Base-by-base conservation (phyloP, 2,329 filamentous ascomycete species). In the Pseudogymnoascus sp. region DNA sequence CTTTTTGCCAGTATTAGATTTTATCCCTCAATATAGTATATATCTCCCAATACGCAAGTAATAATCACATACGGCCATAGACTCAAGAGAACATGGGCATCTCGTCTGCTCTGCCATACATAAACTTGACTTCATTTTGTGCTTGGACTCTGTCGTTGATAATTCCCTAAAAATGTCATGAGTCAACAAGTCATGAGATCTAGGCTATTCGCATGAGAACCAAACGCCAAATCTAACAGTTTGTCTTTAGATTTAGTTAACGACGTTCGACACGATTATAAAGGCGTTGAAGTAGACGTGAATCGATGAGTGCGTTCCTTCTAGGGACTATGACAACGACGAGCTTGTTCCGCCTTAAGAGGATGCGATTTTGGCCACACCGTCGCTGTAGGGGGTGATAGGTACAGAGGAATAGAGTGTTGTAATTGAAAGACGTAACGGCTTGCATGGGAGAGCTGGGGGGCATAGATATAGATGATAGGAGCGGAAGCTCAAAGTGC, bases 261-360 rank as follows among this genome's bases (percentile, higher is more conserved):
- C 60, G 60, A 64, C 60, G 64, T 39, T 65, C 45, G 58, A 65
- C 45, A 61, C 42, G 58, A 45, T 33, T n/a, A 42, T 62, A 25
- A 61, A 65, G 64, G 59, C 63, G 42, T 52, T 28, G 42, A 52
- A 52, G 42, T 23, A 52, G 42, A 12, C 14, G 19, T 52, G 42
- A 6, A 11, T 52, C 19, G 16, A 52, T n/a, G 42, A 3, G 42
- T 12, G 42, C 42, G 19, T 25, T 52, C 42, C 42, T 52, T 52
- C 42, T 25, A 2, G 7, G 3, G n/a, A 25, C 19, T 6, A 52
- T 52, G 19, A 52, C 22, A 7, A 52, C 45, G 22, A 52, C 14
- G 45, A 19, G 45, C 45, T 52, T 52, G 45, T 52, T 28, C 22
- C 19, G 45, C 22, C 8, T 16, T 9, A 5, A 52, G 45, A 25